These are phyloP conservation scores for Nymphaea thermarum DNA, from an alignment of 164 flowering plant species.

Conservation along the genomic window DNA sequence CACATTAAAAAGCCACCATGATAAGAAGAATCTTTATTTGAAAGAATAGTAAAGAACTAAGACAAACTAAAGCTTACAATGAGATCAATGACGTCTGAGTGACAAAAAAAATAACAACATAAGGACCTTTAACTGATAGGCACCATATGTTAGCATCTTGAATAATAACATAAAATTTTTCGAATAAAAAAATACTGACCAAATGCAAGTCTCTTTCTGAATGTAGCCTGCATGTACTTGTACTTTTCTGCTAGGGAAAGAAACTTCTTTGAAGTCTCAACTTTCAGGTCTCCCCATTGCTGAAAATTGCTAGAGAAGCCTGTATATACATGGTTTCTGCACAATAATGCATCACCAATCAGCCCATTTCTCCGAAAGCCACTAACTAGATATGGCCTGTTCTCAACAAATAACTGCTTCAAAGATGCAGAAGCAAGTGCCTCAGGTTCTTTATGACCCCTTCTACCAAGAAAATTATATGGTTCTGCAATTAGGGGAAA, in stretches of 20 bases:
- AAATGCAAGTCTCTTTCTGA: conserved; percentile 72
- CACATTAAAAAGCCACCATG: too few species aligned
- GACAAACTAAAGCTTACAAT: too few species aligned
- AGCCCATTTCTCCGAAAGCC: conserved; percentile 51
- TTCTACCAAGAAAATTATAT: conserved; percentile 60
- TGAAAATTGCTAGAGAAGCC: conserved; percentile 29
- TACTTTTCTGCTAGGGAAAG: conserved; percentile 81
- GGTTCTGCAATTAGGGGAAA: conserved; percentile 43
- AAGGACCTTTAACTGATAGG: neutral
- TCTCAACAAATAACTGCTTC: conserved; percentile 80
- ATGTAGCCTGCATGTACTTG: conserved; percentile 63
- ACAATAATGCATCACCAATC: conserved; percentile 18
- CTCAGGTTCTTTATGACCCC: conserved; percentile 92
- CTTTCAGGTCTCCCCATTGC: conserved; percentile 19
- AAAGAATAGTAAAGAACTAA: too few species aligned
- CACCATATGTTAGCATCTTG: neutral
- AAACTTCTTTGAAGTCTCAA: conserved; percentile 9
- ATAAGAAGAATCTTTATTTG: too few species aligned
- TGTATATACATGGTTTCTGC: conserved; percentile 23
- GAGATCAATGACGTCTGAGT: too few species aligned
- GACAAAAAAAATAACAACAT: neutral
- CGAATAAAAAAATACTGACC: conserved; percentile 24
- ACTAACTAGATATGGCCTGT: conserved; percentile 67
- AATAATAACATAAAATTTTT: too few species aligned
- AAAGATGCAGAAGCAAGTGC: conserved; percentile 79